These are phyloP conservation scores for Glarea lozoyensis DNA, from an alignment of 495 filamentous ascomycete genomes.

Conservation along the genomic window DNA sequence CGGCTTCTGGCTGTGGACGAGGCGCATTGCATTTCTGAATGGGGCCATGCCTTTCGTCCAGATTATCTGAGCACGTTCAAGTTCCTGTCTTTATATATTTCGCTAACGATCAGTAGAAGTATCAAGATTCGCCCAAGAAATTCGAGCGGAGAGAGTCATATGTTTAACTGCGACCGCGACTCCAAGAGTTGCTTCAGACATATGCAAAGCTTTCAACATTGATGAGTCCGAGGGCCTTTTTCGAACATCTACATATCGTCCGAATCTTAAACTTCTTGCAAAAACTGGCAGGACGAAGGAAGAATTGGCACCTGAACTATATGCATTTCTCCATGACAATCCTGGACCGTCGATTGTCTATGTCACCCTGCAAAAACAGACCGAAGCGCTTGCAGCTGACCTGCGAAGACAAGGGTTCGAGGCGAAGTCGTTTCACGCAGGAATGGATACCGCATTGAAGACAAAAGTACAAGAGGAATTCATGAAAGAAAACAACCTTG, in stretches of 20 bases:
- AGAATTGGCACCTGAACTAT: slow-evolving; percentile 35
- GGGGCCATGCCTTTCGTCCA: slow-evolving; percentile 50
- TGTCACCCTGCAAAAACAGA: slow-evolving; percentile 42
- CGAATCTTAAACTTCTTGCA: slow-evolving; percentile 43
- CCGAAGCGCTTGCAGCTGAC: slow-evolving; percentile 31
- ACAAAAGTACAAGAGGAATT: slow-evolving; percentile 41
- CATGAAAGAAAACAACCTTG: slow-evolving; percentile 34
- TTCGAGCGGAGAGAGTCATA: slow-evolving; percentile 46
- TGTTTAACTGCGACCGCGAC: slow-evolving; percentile 48
- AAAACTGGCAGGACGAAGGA: slow-evolving; percentile 29
- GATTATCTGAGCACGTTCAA: slow-evolving; percentile 42
- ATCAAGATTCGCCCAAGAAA: slow-evolving; percentile 46
- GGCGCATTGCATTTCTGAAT: slow-evolving; percentile 53
- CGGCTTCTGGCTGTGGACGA: slow-evolving; percentile 50
- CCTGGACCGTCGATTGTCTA: slow-evolving; percentile 48
- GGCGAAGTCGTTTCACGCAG: slow-evolving; percentile 42
- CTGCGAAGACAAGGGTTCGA: slow-evolving; percentile 29
- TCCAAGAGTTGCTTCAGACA: slow-evolving; percentile 42
- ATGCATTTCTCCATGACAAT: slow-evolving; percentile 36
- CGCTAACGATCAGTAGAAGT: slow-evolving; percentile 25
- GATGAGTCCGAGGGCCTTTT: slow-evolving; percentile 36
- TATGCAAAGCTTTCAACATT: slow-evolving; percentile 43
- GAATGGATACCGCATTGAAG: slow-evolving; percentile 34
- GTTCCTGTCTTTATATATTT: not conserved
- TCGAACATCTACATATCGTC: slow-evolving; percentile 45